Base-by-base conservation (phyloP, 495 filamentous ascomycete genomes). In the Oleoguttula mirabilis region DNA sequence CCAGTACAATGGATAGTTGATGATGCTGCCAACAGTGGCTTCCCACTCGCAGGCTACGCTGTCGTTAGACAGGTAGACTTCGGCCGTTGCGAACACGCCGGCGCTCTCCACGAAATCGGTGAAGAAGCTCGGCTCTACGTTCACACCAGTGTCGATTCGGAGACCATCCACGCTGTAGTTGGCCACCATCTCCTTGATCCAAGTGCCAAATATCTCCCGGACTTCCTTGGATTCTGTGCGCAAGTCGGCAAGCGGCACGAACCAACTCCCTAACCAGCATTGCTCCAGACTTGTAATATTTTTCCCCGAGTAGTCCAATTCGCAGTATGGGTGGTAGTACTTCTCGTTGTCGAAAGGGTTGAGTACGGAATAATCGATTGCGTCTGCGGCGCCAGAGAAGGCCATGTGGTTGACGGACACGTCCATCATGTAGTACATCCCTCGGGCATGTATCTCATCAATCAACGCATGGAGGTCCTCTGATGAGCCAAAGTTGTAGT, bases 111-210 rank as follows among this genome's bases (percentile, higher is more conserved):
- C 66, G 55, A 81, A 87, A 4, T 56, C 66, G 0, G 72, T 55
- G 67, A 73, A 87, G 62, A 85, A 88, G n/a, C n/a, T n/a, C 7
- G 25, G 25, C n/a, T 28, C 7, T 24, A 67, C 66, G 35, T 74
- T 73, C 47, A 76, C 76, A n/a, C 74, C 80, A 2, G 79, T 82
- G 54, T 88, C 84, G 25, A 88, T 66, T 17, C 84, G 77, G 30
- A 92, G 68, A 4, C 59, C 84, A 46, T 92, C 84, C 41, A 90
- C 77, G 28, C 66, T 69, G 55, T 86, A 90, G 39, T 76, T 79
- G 0, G 65, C 62, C 1, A 85, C 72, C 1, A 87, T 60, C 10
- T 64, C 58, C 2, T 52, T 60, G 36, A 87, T 69, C 84, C 84
- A 90, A 25, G 65, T 57, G 33, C 80, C 57, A 65, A 72, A 84